Base-by-base conservation (phyloP, 371 early-diverging fungal species). In the Mucor mucedo region DNA sequence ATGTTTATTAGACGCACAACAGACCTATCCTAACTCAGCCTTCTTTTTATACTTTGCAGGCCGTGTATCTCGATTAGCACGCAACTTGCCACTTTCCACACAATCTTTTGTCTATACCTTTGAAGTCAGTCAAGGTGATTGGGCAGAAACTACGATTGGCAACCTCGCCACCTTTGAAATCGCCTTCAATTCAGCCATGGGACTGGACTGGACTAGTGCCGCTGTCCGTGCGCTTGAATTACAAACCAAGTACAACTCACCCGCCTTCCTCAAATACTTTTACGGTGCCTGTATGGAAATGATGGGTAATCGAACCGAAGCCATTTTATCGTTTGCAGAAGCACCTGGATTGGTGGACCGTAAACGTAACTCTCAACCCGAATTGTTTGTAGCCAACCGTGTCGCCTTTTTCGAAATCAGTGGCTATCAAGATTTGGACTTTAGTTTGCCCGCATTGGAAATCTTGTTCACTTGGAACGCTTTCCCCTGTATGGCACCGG, bases 1-100 rank as follows among this genome's bases (percentile, higher is more conserved):
- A 67, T 81, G 83, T 32, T 67, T 87, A 9, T 60, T 83, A 45
- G 85, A 86, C 35, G 87, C 89, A 1, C 79, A 85, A 33, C 59
- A 78, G 27, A 73, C 73, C 21, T 86, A 83, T 55, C 84, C 85
- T n/a, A 84, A 85, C 41, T 86, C 86, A 1, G 85, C 86, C 4
- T 85, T 87, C 58, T 88, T 88, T 70, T 62, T 85, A 11, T 87
- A 82, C 55, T 86, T 86, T 71, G 77, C 83, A 0, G 89, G 87
- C 8, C 81, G 89, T 13, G 85, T 84, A 21, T 77, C 78, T 13
- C 82, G 87, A n/a, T 64, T 86, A 52, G 77, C 80, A 8, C 68
- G 73, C 13, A 79, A 76, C 29, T 56, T 79, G 7, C 68, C 83
- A 8, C 58, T 82, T 13, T 82, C 83, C 0, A 77, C 77, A 16